phyloP scores from a whole-genome alignment of 2,329 filamentous ascomycete species.

The Penicillium sp. region DNA sequence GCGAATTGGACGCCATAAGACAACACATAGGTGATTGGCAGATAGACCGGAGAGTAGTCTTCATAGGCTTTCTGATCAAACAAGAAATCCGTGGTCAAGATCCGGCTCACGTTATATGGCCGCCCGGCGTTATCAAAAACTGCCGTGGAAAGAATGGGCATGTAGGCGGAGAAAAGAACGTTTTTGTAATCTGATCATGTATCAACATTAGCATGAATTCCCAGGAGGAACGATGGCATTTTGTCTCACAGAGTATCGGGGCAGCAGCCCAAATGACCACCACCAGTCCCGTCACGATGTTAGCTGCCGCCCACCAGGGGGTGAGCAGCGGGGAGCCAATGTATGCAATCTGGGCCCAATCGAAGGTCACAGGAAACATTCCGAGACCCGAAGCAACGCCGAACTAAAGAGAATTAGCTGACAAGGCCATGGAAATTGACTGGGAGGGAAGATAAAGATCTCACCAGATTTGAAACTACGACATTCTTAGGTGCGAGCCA shows the following conservation, averaged over 20 bases:
- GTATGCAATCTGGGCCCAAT: constrained; percentile 87
- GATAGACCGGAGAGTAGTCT: constrained; percentile 79
- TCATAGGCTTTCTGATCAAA: constrained; percentile 77
- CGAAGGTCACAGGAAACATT: constrained; percentile 82
- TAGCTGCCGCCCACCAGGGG: constrained; percentile 84
- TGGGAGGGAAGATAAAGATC: constrained; percentile 11
- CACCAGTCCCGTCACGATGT: constrained; percentile 77
- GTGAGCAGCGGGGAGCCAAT: constrained; percentile 83
- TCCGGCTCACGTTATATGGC: constrained; percentile 78
- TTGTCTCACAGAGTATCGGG: constrained; percentile 64
- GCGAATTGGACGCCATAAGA: constrained; percentile 88
- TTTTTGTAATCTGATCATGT: constrained; percentile 67
- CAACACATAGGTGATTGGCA: constrained; percentile 84
- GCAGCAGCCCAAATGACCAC: constrained; percentile 84
- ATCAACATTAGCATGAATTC: constrained; percentile 3
- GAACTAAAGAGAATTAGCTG: constrained; percentile 51
- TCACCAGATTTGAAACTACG: constrained; percentile 74
- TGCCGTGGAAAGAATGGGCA: constrained; percentile 80
- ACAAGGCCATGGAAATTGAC: background rate
- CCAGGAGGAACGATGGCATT: background rate
- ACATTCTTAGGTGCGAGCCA: constrained; percentile 87
- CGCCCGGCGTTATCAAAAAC: constrained; percentile 85
- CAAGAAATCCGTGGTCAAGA: constrained; percentile 74
- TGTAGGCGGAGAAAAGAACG: constrained; percentile 76
- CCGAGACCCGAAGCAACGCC: constrained; percentile 83